Percentiles rank a stretch among this genome's conserved stretches.
These are phyloP conservation scores for Sporormia fimetaria DNA, from an alignment of 495 filamentous ascomycete genomes.

Conservation along the genomic window DNA sequence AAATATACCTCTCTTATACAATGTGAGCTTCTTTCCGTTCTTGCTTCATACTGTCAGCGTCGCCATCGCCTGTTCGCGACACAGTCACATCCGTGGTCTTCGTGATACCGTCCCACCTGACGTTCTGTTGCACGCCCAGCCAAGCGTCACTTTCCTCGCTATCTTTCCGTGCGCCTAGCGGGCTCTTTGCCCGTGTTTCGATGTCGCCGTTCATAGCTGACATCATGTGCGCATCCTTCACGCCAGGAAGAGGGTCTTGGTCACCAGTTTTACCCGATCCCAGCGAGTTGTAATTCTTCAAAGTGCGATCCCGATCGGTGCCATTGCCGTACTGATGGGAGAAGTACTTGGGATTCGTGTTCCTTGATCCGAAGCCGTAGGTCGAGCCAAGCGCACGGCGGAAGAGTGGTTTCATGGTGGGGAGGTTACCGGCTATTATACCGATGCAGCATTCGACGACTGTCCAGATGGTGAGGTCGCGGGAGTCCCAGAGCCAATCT, in stretches of 20 bases:
- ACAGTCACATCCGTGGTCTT: slow-evolving; percentile 18
- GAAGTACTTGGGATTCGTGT: slow-evolving; percentile 7
- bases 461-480: slow-evolving; percentile 26
- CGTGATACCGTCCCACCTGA: slow-evolving; percentile 12
- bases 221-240: slow-evolving; percentile 12
- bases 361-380: slow-evolving; percentile 13
- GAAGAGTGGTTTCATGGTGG: slow-evolving; percentile 29
- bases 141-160: slow-evolving; percentile 10
- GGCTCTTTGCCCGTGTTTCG: neutral
- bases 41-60: neutral
- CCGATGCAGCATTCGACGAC: slow-evolving; percentile 26
- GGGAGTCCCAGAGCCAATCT: slow-evolving; percentile 20
- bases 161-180: slow-evolving; percentile 1
- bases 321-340: slow-evolving; percentile 10
- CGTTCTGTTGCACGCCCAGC: neutral
- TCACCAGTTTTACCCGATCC: slow-evolving; percentile 8
- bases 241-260: neutral
- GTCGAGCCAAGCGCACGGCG: slow-evolving; percentile 16
- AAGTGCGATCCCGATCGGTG: slow-evolving; percentile 8
- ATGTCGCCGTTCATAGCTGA: slow-evolving; percentile 4
- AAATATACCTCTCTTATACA: slow-evolving; percentile 1
- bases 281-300: slow-evolving; percentile 17
- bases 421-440: slow-evolving; percentile 28
- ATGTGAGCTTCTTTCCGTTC: slow-evolving; percentile 6
- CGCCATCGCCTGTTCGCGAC: neutral